Evolutionary conservation across 1,284 basidiomycete species (phyloP).

Genomic region (Irpex rosettiformis): DNA sequence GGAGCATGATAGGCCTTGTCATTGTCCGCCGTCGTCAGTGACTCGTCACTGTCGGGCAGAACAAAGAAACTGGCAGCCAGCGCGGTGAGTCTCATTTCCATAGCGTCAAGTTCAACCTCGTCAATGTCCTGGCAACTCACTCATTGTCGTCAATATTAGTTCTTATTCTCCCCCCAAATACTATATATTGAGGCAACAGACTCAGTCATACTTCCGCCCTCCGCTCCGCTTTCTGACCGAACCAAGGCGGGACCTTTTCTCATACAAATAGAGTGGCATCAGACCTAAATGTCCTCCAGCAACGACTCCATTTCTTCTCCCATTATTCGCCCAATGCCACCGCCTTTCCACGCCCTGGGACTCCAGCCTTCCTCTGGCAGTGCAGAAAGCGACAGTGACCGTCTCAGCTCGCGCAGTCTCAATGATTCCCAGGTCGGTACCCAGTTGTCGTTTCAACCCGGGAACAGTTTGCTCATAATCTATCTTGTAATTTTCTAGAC

Average conservation of each 20-base stretch:
- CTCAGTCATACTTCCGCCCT: too few relatives aligned
- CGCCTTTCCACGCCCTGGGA: slow-evolving; percentile 51
- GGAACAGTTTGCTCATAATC: background rate
- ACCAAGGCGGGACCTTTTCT: too few relatives aligned
- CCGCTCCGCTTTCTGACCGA: slow-evolving; percentile 21
- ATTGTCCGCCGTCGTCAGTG: background rate
- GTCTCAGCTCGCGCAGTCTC: slow-evolving; percentile 13
- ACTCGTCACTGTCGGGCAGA: background rate
- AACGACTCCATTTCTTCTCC: slow-evolving; percentile 13
- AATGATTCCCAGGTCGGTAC: background rate
- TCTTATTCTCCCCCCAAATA: too few relatives aligned
- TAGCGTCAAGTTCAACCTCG: background rate
- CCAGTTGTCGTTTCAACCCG: background rate
- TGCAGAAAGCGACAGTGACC: slow-evolving; percentile 21
- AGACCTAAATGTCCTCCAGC: slow-evolving; percentile 33
- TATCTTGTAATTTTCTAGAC: slow-evolving; percentile 1
- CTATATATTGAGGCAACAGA: too few relatives aligned
- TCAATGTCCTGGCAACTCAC: slow-evolving; percentile 12
- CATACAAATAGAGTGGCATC: too few relatives aligned
- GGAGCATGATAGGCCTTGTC: background rate
- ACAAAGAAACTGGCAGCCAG: background rate
- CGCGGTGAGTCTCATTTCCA: background rate
- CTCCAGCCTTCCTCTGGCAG: slow-evolving; percentile 37
- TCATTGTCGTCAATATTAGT: slow-evolving; percentile 18
- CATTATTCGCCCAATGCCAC: slow-evolving; percentile 48